Evolutionary conservation across 1,139 yeast genomes (phyloP).

Genomic region (Suhomyces terraborum): DNA sequence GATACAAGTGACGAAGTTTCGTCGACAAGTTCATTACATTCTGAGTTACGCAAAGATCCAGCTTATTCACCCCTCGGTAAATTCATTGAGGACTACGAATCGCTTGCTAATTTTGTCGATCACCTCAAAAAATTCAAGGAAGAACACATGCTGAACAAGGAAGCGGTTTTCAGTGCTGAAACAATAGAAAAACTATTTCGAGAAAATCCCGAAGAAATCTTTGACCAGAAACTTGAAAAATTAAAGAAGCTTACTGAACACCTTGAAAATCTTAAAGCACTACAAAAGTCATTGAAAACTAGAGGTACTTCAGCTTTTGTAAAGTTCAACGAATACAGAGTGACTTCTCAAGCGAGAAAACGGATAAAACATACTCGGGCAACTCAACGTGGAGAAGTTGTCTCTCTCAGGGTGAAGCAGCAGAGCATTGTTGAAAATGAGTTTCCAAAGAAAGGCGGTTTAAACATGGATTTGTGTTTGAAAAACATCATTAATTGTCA

Average conservation of each 20-base stretch:
- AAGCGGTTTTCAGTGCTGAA: background rate
- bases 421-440: background rate
- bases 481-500: slow-evolving; percentile 12
- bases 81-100: slow-evolving; percentile 2
- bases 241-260: background rate
- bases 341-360: background rate
- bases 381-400: background rate
- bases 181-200: background rate
- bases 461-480: slow-evolving; percentile 11
- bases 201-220: background rate
- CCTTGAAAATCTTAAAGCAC: background rate
- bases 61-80: too few species aligned
- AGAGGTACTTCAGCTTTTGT: background rate
- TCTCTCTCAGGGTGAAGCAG: background rate
- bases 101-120: background rate
- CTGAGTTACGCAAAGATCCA: too few species aligned
- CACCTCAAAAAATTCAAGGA: slow-evolving; percentile 1
- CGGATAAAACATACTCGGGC: background rate
- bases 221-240: background rate
- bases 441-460: slow-evolving; percentile 9
- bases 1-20: too few species aligned
- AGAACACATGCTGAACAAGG: background rate
- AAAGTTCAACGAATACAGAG: background rate
- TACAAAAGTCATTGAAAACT: background rate
- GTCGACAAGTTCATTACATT: too few species aligned